Conservation (phyloP, 2,329 filamentous ascomycete genomes). For the Hirsutella thompsonii region DNA sequence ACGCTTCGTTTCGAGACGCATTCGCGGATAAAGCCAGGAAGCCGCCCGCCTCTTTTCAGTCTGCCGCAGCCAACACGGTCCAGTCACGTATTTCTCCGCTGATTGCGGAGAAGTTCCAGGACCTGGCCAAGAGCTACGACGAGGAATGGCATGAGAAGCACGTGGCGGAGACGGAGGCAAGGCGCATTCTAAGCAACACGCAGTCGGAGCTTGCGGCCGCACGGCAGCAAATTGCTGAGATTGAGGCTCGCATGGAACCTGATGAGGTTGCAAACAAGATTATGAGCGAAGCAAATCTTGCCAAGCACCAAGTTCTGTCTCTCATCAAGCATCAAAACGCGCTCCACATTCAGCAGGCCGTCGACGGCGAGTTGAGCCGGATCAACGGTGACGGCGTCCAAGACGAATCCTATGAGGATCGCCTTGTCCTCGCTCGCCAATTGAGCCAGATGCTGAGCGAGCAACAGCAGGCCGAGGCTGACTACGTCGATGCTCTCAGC, state of each 20-base stretch:
- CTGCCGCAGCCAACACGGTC: conserved; percentile 54
- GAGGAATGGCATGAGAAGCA: conserved; percentile 65
- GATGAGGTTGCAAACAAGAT: conserved; percentile 39
- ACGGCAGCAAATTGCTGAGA: conserved; percentile 44
- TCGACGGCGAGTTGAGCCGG: conserved; percentile 31
- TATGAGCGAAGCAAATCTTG: conserved; percentile 34
- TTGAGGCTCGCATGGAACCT: conserved; percentile 40
- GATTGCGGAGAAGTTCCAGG: conserved; percentile 59
- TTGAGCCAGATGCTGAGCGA: conserved; percentile 44
- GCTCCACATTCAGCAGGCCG: conserved; percentile 36
- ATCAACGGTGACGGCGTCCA: conserved; percentile 5
- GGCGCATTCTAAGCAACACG: conserved; percentile 51
- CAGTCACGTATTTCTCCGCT: conserved; percentile 56
- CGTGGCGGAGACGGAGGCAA: conserved; percentile 53
- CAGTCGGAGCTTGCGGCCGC: conserved; percentile 53
- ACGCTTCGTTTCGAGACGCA: conserved; percentile 38
- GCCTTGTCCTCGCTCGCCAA: conserved; percentile 43
- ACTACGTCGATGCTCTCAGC: conserved; percentile 56
- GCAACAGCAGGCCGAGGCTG: conserved; percentile 47
- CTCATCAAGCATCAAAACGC: conserved; percentile 39
- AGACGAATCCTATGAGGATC: conserved; percentile 38
- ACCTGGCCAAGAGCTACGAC: conserved; percentile 59
- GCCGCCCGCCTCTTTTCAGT: conserved; percentile 34
- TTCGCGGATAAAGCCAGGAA: conserved; percentile 30
- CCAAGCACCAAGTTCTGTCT: conserved; percentile 35